Base-by-base conservation (phyloP, 371 early-diverging fungal genomes). In the Homolaphlyctis polyrhiza region DNA sequence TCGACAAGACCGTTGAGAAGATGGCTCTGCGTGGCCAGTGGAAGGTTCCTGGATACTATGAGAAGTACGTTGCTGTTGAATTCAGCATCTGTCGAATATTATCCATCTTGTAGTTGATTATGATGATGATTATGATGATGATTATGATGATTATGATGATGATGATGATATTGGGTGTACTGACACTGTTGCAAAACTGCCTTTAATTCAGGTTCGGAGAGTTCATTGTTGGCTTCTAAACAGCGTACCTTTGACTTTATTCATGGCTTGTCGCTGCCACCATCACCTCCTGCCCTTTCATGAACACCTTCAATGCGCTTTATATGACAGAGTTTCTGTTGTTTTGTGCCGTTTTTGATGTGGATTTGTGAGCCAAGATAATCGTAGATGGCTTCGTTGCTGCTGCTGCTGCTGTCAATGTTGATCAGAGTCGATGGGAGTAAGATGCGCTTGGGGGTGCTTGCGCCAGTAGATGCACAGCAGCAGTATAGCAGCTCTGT, bases 1-100 rank as follows among this genome's bases (percentile, higher is more conserved):
- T 96, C 67, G 89, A 88, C 72, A 83, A 85, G 76, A 86, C 86
- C 68, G 89, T 94, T 65, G 93, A 91, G 72, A 91, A 91, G 69
- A 88, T 88, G 89, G 81, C 89, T 73, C 86, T 91, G 82, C 87
- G 93, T 83, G 92, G 92, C 71, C 85, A 93, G 73, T 97, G 91
- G 92, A 83, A 80, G 48, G 87, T 93, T 67, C 93, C 94, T 57
- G 95, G 93, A 58, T 95, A 95, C 86, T 90, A 91, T 82, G 93
- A 92, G 76, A 91, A 88, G 86, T 94, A 90, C 74, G 92, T 89
- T 64, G 85, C 81, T 68, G 82, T 52, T 30, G 0, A 6, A 39
- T 8, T 1, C 23, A 30, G 1, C 45, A 28, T 6, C 18, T 13
- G 36, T n/a, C 32, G 29, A 11, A 21, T 14, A n/a, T n/a, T n/a